Conservation (phyloP, 768 basidiomycete genomes). For the Lentinula boryana region DNA sequence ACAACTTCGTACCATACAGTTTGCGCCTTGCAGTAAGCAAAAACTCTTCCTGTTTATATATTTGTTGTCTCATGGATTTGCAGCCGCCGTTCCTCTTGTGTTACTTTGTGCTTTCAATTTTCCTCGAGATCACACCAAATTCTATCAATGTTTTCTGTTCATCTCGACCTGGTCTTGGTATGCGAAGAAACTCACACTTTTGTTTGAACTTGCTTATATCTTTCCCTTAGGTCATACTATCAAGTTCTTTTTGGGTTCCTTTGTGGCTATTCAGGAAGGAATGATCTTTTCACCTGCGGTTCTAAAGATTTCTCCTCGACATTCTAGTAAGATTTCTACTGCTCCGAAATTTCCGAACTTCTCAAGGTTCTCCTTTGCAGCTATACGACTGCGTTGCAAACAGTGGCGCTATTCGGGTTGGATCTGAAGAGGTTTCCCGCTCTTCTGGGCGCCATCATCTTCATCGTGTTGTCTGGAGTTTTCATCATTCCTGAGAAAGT, state of each 20-base stretch:
- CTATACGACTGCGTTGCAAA: constrained; percentile 38
- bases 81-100: neutral
- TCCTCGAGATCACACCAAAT: constrained; percentile 1
- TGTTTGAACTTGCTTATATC: neutral
- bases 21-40: constrained; percentile 1
- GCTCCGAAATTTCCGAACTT: neutral
- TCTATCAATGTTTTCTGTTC: constrained; percentile 2
- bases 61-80: neutral
- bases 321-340: neutral
- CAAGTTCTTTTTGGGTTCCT: constrained; percentile 7
- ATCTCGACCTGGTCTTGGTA: constrained; percentile 5
- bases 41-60: neutral
- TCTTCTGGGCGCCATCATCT: constrained; percentile 46
- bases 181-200: neutral
- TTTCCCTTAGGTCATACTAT: constrained; percentile 2
- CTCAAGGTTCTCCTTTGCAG: neutral
- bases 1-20: neutral
- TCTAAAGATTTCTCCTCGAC: constrained; percentile 6
- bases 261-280: constrained; percentile 1
- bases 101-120: constrained; percentile 1
- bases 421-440: constrained; percentile 64
- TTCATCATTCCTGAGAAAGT: constrained; percentile 30
- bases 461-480: constrained; percentile 42
- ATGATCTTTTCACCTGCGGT: constrained; percentile 4
- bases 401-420: constrained; percentile 67